A percentile compares a stretch with the other conserved stretches of the same genome.
Evolutionary conservation across 2,329 filamentous ascomycete genomes (phyloP).

Genomic region (Proliferodiscus dingleyae): DNA sequence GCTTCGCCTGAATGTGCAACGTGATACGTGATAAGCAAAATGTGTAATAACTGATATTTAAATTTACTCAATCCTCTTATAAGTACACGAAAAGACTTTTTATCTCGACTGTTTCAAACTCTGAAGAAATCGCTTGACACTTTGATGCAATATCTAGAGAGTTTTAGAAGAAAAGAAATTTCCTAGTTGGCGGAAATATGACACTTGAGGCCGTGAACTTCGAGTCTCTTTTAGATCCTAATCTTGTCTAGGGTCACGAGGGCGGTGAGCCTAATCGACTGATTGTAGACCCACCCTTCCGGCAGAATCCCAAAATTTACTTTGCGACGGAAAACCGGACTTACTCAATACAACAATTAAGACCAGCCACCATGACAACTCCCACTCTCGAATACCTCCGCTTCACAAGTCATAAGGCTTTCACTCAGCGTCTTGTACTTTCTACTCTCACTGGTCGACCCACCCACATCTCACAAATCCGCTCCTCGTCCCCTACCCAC

Average conservation of each 20-base stretch:
- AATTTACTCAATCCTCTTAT: no score
- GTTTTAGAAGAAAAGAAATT: neutral
- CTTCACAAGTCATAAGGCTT: conserved; percentile 79
- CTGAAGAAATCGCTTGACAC: no score
- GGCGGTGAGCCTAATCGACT: conserved; percentile 14
- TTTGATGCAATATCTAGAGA: no score
- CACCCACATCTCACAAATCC: conserved; percentile 90
- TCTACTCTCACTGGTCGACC: conserved; percentile 87
- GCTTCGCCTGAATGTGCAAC: no score
- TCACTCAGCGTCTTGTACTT: conserved; percentile 79
- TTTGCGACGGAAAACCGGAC: conserved; percentile 2
- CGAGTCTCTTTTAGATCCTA: no score
- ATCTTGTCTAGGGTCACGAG: neutral
- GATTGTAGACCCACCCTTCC: neutral
- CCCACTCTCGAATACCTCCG: conserved; percentile 49
- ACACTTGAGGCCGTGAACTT: neutral
- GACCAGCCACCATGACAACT: conserved; percentile 26
- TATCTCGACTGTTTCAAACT: no score
- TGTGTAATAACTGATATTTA: no score
- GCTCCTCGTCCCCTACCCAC: conserved; percentile 75
- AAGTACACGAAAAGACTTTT: no score
- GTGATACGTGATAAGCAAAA: no score
- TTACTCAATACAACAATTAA: conserved; percentile 1
- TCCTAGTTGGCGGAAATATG: neutral
- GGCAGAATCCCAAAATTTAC: conserved; percentile 12